These are phyloP conservation scores for Mycena floridula DNA, from an alignment of 768 basidiomycete genomes.

Conservation along the genomic window DNA sequence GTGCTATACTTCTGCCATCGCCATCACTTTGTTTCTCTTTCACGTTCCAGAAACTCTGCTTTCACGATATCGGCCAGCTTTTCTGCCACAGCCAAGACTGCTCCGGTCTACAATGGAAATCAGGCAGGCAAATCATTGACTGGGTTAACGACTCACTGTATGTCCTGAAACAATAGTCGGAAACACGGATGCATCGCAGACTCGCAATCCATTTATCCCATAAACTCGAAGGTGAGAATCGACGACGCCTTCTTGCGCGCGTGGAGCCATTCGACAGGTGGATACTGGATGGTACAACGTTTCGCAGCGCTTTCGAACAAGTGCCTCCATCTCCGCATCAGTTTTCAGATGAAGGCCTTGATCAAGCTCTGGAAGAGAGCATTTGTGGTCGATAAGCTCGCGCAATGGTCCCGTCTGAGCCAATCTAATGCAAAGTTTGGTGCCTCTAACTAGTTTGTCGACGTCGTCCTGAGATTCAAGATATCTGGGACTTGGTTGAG, in stretches of 20 bases:
- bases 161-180: conserved; percentile 36
- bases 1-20: too few relatives aligned
- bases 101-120: conserved; percentile 14
- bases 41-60: conserved; percentile 15
- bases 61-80: conserved; percentile 28
- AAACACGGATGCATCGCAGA: conserved; percentile 37
- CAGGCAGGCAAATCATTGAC: conserved; percentile 29
- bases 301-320: conserved; percentile 33
- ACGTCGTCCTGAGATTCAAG: conserved; percentile 30
- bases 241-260: conserved; percentile 35
- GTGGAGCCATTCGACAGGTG: conserved; percentile 40
- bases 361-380: conserved; percentile 28
- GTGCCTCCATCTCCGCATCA: conserved; percentile 32
- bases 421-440: conserved; percentile 28
- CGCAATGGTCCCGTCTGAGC: conserved; percentile 29
- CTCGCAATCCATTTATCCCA: conserved; percentile 34
- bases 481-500: conserved; percentile 22
- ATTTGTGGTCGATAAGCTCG: conserved; percentile 22
- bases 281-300: conserved; percentile 41
- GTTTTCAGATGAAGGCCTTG: conserved; percentile 24
- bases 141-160: conserved; percentile 22
- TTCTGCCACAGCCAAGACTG: conserved; percentile 26
- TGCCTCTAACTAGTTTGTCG: conserved; percentile 30
- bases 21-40: too few relatives aligned
- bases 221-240: conserved; percentile 37